Evolutionary conservation across 2,329 filamentous ascomycete species (phyloP).

Genomic region (Hysterium pulicare): DNA sequence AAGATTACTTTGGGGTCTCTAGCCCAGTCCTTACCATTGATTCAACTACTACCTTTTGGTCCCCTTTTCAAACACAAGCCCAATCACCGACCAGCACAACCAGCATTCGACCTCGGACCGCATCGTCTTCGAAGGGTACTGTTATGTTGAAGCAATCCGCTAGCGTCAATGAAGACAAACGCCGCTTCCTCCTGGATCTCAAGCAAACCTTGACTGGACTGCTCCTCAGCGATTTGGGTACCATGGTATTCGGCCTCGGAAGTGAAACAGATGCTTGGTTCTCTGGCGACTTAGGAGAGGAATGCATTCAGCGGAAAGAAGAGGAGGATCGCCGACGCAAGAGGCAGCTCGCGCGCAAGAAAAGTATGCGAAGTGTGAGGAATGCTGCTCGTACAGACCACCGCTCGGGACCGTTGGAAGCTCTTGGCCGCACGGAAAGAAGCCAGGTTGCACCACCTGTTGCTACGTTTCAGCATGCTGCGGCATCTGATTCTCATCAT

Average conservation of each 20-base stretch:
- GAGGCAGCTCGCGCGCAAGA: slow-evolving; percentile 35
- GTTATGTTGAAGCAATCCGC: slow-evolving; percentile 57
- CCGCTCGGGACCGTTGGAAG: slow-evolving; percentile 40
- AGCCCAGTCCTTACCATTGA: slow-evolving; percentile 71
- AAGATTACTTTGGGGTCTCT: slow-evolving; percentile 66
- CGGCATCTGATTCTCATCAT: slow-evolving; percentile 35
- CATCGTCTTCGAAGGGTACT: slow-evolving; percentile 66
- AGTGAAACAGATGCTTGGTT: slow-evolving; percentile 95
- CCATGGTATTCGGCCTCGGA: slow-evolving; percentile 78
- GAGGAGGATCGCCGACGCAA: slow-evolving; percentile 40
- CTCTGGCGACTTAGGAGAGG: slow-evolving; percentile 53
- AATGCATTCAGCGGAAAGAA: slow-evolving; percentile 41
- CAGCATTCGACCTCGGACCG: slow-evolving; percentile 62
- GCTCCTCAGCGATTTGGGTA: slow-evolving; percentile 83
- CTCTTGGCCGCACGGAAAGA: slow-evolving; percentile 40
- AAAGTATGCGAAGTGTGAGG: slow-evolving; percentile 62
- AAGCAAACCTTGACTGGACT: slow-evolving; percentile 79
- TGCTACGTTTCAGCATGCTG: slow-evolving; percentile 41
- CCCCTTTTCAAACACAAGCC: slow-evolving; percentile 69
- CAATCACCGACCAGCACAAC: slow-evolving; percentile 62
- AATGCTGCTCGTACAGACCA: slow-evolving; percentile 30
- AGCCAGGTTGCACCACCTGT: slow-evolving; percentile 41
- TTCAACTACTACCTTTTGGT: slow-evolving; percentile 81
- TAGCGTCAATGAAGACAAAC: slow-evolving; percentile 65
- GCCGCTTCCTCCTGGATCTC: slow-evolving; percentile 72